Percentiles rank a stretch among this genome's conserved stretches.
Conservation (phyloP, 768 basidiomycete species). For the Agaricus bisporus region DNA sequence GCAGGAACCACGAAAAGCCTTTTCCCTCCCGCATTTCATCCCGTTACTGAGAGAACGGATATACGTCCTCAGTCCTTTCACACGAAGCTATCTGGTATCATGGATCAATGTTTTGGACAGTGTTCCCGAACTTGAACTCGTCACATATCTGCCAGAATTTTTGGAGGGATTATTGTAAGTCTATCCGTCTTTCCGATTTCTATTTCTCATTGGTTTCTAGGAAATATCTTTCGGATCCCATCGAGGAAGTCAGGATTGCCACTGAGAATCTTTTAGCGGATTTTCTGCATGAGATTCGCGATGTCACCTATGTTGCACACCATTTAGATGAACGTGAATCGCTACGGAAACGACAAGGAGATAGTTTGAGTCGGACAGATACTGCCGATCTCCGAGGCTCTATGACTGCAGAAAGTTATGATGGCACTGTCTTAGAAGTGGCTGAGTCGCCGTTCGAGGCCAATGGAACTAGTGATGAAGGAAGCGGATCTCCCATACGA, state of each 20-base stretch:
- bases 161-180: conserved; percentile 87
- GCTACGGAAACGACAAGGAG: conserved; percentile 32
- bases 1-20: conserved; percentile 62
- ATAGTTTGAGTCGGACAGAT: conserved; percentile 11
- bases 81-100: conserved; percentile 91
- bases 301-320: conserved; percentile 71
- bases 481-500: conserved; percentile 24
- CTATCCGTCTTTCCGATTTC: conserved; percentile 8
- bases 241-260: conserved; percentile 85
- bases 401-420: not conserved
- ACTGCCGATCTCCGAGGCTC: not conserved
- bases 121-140: conserved; percentile 92
- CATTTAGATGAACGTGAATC: conserved; percentile 55
- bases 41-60: conserved; percentile 91
- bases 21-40: conserved; percentile 92
- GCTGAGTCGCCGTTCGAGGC: conserved; percentile 55
- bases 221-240: conserved; percentile 94
- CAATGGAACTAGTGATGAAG: conserved; percentile 38
- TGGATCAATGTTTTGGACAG: conserved; percentile 97
- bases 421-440: conserved; percentile 29
- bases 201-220: conserved; percentile 30
- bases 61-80: conserved; percentile 93
- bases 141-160: conserved; percentile 92
- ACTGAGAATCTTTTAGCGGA: conserved; percentile 87
- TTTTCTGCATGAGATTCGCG: conserved; percentile 85